Evolutionary conservation across 2,329 filamentous ascomycete genomes (phyloP), one percentile per base, ranked within the genome.

Genomic region (Fusarium continuum): DNA sequence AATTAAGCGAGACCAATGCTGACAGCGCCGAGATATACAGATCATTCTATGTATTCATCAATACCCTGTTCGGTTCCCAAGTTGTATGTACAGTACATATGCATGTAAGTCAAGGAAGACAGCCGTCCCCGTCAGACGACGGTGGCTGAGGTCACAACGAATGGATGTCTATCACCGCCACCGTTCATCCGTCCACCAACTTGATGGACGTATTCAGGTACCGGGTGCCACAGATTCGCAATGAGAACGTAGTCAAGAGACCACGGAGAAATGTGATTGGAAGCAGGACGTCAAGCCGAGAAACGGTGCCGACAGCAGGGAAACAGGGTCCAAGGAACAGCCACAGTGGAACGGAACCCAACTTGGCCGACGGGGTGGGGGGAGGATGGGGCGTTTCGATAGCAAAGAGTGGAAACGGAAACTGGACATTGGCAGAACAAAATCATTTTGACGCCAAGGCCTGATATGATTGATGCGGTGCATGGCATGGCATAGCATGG

Each of bases 271-370:
- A 34, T 49, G 47, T 65, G 60, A 64, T 60, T 64, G 54, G 55
- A 47, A 39, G 29, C 20, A 29, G 20, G 29, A 26, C 23, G 51
- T 46, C 38, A 35, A 61, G 49, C 63, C 55, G 38, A 64, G 59
- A 45, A 67, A 64, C 54, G 58, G 58, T 47, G 59, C 63, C 46
- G 39, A 41, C 39, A 51, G 49, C 53, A 57, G 36, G 60, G 57
- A 56, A 67, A 60, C 54, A 50, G 46, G 63, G 63, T 52, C 54
- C 49, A 54, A 63, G 32, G 48, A 44, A 64, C 50, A 66, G 63
- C 63, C 63, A 66, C 63, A 66, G 25, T 19, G 55, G 44, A 55
- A 35, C 22, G 55, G 44, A 55, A 35, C 40, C 58, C 20, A 45
- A 45, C 38, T 43, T 14, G 23, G 9, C 14, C 28, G 25, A 34